Evolutionary conservation across 495 filamentous ascomycete species (phyloP), one percentile per base, ranked within the genome.

Genomic region (Lophium mytilinum): DNA sequence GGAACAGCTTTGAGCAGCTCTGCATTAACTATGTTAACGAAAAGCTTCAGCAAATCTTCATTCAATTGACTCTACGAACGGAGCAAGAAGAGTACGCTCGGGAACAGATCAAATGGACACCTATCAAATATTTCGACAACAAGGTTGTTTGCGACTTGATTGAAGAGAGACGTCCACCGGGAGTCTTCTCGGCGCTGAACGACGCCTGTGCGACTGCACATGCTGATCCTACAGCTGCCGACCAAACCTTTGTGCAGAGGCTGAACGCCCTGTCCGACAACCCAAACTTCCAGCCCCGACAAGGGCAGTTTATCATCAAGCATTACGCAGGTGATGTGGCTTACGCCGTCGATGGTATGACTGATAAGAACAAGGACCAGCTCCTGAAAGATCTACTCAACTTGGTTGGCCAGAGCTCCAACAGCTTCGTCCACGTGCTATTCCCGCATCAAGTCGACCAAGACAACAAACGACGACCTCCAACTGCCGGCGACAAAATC

Each of bases 1-100:
- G 86, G 72, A 99, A 99, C 74, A 96, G 90, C 57, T 99, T 99
- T 64, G 94, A 99, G 71, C 94, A 99, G 75, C 84, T 99, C 14
- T 99, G 94, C 72, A 99, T 99, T 73, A 99, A 99, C 77, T 99
- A 99, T 68, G 94, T 99, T 68, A 99, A 99, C 73, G 94, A 99
- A 72, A 99, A 99, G 71, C 76, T 99, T 46, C 94, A 99, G 72
- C 94, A 99, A 69, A 99, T 99, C 65, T 99, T 99, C 69, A 99
- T 99, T 57, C 94, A 99, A 70, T 78, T 99, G 57, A 99, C 94
- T 0, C 73, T 99, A 48, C 94, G 93, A 74, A 87, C 94, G 1
- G 94, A 99, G 68, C 94, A 99, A 73, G 94, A 99, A 56, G 94
- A 99, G 71, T 99, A 99, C 61, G 90, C 87, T 11, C 78, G 90